A percentile compares a stretch with the other conserved stretches of the same genome.
Evolutionary conservation across 1,284 basidiomycete species (phyloP).

Genomic region (Rugosomyces carneus): DNA sequence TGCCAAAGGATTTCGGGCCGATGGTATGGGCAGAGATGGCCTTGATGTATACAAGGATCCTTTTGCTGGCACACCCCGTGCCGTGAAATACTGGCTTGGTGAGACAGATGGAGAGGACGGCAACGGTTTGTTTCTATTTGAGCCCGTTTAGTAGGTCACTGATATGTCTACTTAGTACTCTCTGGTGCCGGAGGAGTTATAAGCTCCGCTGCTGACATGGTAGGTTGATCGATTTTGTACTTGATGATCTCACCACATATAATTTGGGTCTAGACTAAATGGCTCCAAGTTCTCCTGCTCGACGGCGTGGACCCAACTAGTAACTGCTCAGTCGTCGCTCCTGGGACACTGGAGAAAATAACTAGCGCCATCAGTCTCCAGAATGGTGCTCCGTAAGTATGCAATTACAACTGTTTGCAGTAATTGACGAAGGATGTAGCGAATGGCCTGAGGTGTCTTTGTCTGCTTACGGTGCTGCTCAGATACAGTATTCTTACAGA

Average conservation of each 20-base stretch:
- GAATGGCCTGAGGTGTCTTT: slow-evolving; percentile 18
- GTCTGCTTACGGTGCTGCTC: slow-evolving; percentile 21
- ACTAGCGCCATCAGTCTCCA: slow-evolving; percentile 19
- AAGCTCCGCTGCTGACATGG: slow-evolving; percentile 20
- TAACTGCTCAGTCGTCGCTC: slow-evolving; percentile 27
- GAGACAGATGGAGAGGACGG: slow-evolving; percentile 11
- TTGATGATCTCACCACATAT: neutral
- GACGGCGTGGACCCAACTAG: slow-evolving; percentile 27
- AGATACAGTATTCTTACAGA: slow-evolving; percentile 18
- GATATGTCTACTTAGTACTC: slow-evolving; percentile 3
- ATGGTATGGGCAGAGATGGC: slow-evolving; percentile 16
- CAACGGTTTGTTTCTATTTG: slow-evolving; percentile 6
- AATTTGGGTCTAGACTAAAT: slow-evolving; percentile 14
- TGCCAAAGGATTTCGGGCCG: slow-evolving; percentile 22
- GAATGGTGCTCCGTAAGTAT: slow-evolving; percentile 2
- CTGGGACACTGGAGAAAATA: slow-evolving; percentile 21
- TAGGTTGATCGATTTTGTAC: neutral
- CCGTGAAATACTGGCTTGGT: slow-evolving; percentile 7
- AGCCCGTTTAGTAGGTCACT: neutral
- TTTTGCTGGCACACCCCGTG: slow-evolving; percentile 8
- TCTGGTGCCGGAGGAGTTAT: slow-evolving; percentile 30
- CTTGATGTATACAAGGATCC: slow-evolving; percentile 6
- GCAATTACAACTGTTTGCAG: neutral
- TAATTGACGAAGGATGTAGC: slow-evolving; percentile 1
- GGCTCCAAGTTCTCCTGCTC: slow-evolving; percentile 29